phyloP scores from a whole-genome alignment of 495 filamentous ascomycete genomes.

The Neurospora sp. region DNA sequence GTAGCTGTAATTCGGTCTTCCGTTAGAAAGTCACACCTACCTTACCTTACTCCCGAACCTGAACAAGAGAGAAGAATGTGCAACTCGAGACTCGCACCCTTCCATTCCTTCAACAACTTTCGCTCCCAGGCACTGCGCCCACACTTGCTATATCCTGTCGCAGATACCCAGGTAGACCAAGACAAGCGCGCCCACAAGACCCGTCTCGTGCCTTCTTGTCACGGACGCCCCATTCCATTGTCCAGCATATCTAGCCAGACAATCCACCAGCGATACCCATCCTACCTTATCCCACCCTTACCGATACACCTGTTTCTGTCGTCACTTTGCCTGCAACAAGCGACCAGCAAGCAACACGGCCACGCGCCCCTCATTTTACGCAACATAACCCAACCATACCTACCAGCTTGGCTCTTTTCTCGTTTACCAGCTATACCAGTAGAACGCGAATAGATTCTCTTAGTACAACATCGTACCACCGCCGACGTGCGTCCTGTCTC shows the following conservation, averaged over 20 bases:
- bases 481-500: background rate
- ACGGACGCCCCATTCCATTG: background rate
- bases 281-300: background rate
- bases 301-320: background rate
- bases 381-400: background rate
- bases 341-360: background rate
- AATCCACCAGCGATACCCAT: background rate
- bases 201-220: background rate
- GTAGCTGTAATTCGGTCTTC: background rate
- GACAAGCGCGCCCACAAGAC: background rate
- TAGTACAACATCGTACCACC: background rate
- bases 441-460: background rate
- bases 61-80: background rate
- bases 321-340: background rate
- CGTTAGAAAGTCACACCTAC: background rate
- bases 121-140: background rate
- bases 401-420: background rate
- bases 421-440: background rate
- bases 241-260: background rate
- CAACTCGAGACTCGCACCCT: background rate
- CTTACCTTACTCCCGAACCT: background rate
- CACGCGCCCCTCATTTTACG: background rate
- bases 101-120: background rate
- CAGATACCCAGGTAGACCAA: background rate
- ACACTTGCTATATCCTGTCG: background rate